These are phyloP conservation scores for Raddia distichophylla DNA, from an alignment of 176 grass and related monocot genomes.

Conservation along the genomic window DNA sequence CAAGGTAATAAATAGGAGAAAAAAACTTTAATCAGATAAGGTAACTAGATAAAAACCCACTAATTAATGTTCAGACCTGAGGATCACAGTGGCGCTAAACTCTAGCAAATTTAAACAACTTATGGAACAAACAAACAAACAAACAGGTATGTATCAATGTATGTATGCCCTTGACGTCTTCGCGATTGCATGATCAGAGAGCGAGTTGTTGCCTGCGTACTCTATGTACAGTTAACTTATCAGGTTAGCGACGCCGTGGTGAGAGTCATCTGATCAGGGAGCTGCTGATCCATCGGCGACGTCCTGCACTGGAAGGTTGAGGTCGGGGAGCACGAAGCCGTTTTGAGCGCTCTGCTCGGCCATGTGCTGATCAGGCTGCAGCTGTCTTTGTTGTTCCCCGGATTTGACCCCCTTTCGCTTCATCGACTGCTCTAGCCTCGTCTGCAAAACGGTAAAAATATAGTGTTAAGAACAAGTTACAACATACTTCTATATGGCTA, in stretches of 20 bases:
- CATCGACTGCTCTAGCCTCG: constrained; percentile 23
- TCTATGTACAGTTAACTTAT: constrained; percentile 48
- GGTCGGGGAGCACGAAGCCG: constrained; percentile 52
- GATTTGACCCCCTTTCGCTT: not conserved
- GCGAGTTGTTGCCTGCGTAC: not conserved
- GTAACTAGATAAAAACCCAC: constrained; percentile 1
- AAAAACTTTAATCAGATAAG: constrained; percentile 21
- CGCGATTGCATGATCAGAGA: not conserved
- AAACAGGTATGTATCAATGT: not conserved
- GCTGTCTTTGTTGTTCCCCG: not conserved
- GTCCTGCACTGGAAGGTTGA: constrained; percentile 49
- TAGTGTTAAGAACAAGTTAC: not conserved
- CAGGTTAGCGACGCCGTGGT: constrained; percentile 24
- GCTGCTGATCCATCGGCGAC: not conserved
- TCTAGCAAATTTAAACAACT: constrained; percentile 23
- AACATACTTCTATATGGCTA: not conserved
- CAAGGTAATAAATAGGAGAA: constrained; percentile 25
- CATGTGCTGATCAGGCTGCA: not conserved
- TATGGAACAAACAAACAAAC: constrained; percentile 29
- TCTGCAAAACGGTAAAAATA: constrained; percentile 18
- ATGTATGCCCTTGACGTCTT: not conserved
- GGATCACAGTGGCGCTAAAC: constrained; percentile 10
- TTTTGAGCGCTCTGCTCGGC: not conserved
- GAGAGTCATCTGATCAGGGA: not conserved
- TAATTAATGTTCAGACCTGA: not conserved